These are phyloP conservation scores for Epichloe uncinata DNA, from an alignment of 2,329 filamentous ascomycete genomes.

Conservation along the genomic window DNA sequence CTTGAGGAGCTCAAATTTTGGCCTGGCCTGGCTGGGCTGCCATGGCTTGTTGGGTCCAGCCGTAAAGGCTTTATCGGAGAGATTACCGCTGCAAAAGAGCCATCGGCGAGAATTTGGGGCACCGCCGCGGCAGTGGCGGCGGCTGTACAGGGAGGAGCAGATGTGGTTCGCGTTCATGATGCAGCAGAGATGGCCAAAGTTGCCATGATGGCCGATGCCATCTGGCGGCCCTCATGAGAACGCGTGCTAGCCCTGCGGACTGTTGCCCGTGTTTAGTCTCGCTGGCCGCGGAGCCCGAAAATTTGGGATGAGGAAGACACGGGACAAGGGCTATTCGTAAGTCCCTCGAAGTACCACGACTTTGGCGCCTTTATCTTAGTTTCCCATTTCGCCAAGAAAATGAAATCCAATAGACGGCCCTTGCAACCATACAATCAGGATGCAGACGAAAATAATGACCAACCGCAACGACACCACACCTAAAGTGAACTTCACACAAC, in stretches of 20 bases:
- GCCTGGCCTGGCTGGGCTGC: conserved; percentile 54
- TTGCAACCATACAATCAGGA: background rate
- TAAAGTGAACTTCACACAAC: background rate
- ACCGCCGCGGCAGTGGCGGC: conserved; percentile 82
- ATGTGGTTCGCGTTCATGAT: conserved; percentile 89
- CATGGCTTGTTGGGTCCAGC: conserved; percentile 83
- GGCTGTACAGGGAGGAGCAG: conserved; percentile 69
- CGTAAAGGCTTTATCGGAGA: conserved; percentile 80
- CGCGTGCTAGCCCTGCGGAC: background rate
- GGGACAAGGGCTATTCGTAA: background rate
- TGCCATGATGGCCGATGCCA: conserved; percentile 80
- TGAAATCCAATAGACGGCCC: conserved; percentile 2
- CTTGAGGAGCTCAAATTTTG: conserved; percentile 51
- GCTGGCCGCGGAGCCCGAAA: background rate
- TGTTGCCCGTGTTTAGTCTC: background rate
- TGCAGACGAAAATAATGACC: conserved; percentile 1
- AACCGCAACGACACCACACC: background rate
- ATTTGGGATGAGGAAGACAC: background rate
- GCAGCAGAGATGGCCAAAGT: conserved; percentile 76
- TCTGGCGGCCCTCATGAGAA: conserved; percentile 44
- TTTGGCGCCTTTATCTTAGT: background rate
- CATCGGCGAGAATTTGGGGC: conserved; percentile 61
- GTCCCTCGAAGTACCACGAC: conserved; percentile 6
- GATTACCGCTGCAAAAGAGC: conserved; percentile 61
- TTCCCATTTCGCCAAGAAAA: conserved; percentile 2